Conservation (phyloP, 2,329 filamentous ascomycete species). For the Zalaria sp. region DNA sequence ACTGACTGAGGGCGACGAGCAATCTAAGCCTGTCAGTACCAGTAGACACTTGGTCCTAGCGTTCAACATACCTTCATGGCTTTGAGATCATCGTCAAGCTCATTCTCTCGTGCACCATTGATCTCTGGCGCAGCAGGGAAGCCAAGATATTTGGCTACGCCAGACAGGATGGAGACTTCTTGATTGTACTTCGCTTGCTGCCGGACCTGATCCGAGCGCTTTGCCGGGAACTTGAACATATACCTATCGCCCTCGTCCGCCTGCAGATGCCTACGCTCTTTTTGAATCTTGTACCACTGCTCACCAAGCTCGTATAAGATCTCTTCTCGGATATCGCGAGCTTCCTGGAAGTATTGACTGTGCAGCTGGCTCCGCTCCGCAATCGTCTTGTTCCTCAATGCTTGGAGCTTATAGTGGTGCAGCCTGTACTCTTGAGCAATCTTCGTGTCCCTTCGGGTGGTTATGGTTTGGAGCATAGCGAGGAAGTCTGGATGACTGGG, state of each 20-base stretch:
- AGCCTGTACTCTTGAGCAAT: constrained; percentile 61
- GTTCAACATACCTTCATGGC: constrained; percentile 64
- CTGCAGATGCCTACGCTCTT: constrained; percentile 66
- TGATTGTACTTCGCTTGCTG: constrained; percentile 88
- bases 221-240: constrained; percentile 65
- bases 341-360: constrained; percentile 77
- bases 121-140: constrained; percentile 92
- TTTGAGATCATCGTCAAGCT: constrained; percentile 76
- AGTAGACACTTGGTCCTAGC: neutral
- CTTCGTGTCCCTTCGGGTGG: constrained; percentile 70
- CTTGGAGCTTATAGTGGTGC: constrained; percentile 57
- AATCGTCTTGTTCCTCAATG: constrained; percentile 60
- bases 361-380: constrained; percentile 76
- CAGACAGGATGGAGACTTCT: constrained; percentile 82
- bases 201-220: constrained; percentile 60
- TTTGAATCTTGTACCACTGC: constrained; percentile 86
- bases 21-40: too few species aligned
- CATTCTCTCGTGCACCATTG: constrained; percentile 52
- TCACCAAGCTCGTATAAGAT: constrained; percentile 70
- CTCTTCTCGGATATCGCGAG: constrained; percentile 69
- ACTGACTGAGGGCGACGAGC: too few species aligned
- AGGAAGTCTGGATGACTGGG: constrained; percentile 80
- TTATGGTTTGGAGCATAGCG: constrained; percentile 75
- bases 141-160: constrained; percentile 85
- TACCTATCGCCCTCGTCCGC: constrained; percentile 71